Evolutionary conservation across 2,329 filamentous ascomycete species (phyloP), one percentile per base, ranked within the genome.

Genomic region (Endoconidiophora polonica): DNA sequence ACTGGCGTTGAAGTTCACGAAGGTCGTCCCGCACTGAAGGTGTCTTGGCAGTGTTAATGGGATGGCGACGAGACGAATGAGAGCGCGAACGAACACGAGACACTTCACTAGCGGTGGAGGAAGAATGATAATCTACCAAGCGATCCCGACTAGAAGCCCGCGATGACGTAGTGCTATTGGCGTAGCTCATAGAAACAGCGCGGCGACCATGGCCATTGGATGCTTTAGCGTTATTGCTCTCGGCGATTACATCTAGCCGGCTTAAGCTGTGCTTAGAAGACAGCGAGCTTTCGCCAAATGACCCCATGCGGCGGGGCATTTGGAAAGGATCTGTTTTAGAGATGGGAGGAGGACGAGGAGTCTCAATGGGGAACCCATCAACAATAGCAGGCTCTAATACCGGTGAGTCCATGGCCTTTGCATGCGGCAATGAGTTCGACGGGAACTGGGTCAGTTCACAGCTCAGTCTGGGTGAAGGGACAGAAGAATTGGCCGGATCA

Each of bases 11-110:
- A 43, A 79, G 70, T 46, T 73, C 68, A 24, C 68, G 62, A 24
- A 78, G 61, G 55, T 79, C 75, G 51, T 76, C 73, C 49, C 66
- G 71, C 48, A 74, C 74, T 2, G 70, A 73, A 2, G 72, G 68
- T 2, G 67, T 72, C 52, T 66, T 71, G 48, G 70, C 70, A 3
- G 74, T 71, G 61, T 78, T 78, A 54, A 66, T 65, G 36, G 76
- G 58, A 9, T 70, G 67, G n/a, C 60, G 64, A 33, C 66, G 66
- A 40, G 62, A 61, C 48, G 47, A 33, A 18, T 49, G 46, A 37
- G 46, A 46, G 1, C 37, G 51, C 18, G 46, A 46, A 10, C 51
- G 51, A 16, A 26, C 40, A 23, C 42, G 43, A 20, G 47, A 36
- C 43, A 37, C 22, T 10, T 43, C 40, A 14, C 16, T 33, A 33